Conservation (phyloP, 352 stramenopile species). For the Blastocystis sp. region DNA sequence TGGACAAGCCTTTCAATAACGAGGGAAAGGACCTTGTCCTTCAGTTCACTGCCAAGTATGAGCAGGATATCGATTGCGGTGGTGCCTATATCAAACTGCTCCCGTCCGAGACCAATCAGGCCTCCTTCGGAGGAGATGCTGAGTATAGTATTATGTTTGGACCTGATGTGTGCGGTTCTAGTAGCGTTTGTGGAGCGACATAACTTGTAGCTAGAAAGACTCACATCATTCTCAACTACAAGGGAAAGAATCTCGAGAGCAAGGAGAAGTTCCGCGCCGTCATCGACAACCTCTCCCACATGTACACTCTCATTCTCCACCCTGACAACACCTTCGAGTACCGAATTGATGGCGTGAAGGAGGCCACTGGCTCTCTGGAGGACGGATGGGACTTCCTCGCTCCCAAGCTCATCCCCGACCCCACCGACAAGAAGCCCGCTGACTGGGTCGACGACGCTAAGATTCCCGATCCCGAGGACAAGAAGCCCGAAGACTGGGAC, state of each 20-base stretch:
- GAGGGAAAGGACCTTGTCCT: conserved; percentile 76
- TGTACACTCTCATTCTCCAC: conserved; percentile 94
- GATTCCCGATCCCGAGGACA: conserved; percentile 86
- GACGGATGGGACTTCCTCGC: conserved; percentile 91
- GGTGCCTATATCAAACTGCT: conserved; percentile 99
- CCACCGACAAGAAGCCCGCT: conserved; percentile 85
- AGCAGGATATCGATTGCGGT: conserved; percentile 95
- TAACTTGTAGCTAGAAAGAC: conserved; percentile 74
- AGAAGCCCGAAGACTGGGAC: conserved; percentile 90
- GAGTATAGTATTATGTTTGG: conserved; percentile 97
- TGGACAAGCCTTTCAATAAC: conserved; percentile 79
- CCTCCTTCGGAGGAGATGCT: conserved; percentile 86
- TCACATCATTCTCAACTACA: conserved; percentile 95
- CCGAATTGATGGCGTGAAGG: conserved; percentile 85
- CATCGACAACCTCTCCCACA: conserved; percentile 86
- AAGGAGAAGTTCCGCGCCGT: conserved; percentile 82
- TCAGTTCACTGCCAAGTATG: conserved; percentile 95
- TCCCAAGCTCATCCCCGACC: conserved; percentile 91
- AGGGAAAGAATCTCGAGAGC: conserved; percentile 82
- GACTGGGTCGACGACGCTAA: conserved; percentile 92
- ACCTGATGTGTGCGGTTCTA: conserved; percentile 90
- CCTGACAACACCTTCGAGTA: conserved; percentile 85
- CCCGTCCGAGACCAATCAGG: conserved; percentile 79
- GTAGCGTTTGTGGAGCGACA: conserved; percentile 63
- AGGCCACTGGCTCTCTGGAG: conserved; percentile 80